Base-by-base conservation (phyloP, 2,329 filamentous ascomycete species). In the Alternaria dauci region DNA sequence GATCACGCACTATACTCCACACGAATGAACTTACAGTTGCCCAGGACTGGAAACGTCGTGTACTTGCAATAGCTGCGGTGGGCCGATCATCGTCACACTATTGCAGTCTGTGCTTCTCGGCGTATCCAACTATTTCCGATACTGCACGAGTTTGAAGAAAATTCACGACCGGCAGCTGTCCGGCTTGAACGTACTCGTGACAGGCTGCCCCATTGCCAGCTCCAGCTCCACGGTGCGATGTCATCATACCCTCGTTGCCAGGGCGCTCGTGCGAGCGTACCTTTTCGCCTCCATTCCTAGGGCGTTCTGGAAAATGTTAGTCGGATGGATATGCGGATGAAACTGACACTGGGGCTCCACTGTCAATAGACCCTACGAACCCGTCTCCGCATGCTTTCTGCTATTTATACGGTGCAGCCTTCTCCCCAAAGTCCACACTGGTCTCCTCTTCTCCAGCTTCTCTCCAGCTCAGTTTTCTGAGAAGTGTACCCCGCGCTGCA, bases 341-440 rank as follows among this genome's bases (percentile, higher is more conserved):
- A 50, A 44, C 56, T 61, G 56, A 66, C 57, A 65, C 61, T 59
- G 63, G 65, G 64, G 67, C 64, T 72, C 67, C 68, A 72, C 68
- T 63, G 56, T 56, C 51, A 48, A 48, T 64, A 59, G 51, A 53
- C 62, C 62, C 58, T 55, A 57, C 56, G 39, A 47, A 62, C 58
- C 52, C 63, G 57, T 59, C 63, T 66, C 69, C 63, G 51, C 67
- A 55, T 62, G 30, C 41, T 23, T 55, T 55, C 41, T 57, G 41
- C 55, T 69, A 69, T 68, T 57, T 71, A 71, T 68, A 63, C 52
- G 39, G 54, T 12, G 43, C 52, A 58, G 42, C 36, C 36, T 61
- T 64, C 65, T 65, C 63, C 65, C 67, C 62, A 59, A 39, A 66
- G 66, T 61, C 64, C 63, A 61, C 66, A 68, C 48, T 66, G 58